Evolutionary conservation across 441 rosid genomes (phyloP).

Genomic region (Corymbia calophylla): DNA sequence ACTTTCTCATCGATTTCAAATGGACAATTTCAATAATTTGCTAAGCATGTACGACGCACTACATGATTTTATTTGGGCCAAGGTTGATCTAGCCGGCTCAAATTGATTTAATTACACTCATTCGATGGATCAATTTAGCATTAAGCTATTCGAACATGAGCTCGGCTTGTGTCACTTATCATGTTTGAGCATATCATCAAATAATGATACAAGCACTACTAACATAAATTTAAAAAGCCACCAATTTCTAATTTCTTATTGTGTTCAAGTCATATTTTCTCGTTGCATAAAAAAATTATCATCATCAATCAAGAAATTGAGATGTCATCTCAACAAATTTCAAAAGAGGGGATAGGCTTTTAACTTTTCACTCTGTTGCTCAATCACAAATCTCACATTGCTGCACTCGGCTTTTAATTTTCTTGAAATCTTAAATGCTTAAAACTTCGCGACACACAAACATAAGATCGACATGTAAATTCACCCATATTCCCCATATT

Average conservation of each 20-base stretch:
- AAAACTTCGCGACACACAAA: background rate
- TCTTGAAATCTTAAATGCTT: background rate
- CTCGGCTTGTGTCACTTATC: background rate
- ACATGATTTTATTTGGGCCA: rapidly evolving
- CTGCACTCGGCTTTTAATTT: too few species aligned
- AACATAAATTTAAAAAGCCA: rapidly evolving
- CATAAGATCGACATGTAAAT: background rate
- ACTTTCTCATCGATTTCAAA: background rate
- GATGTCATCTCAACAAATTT: too few species aligned
- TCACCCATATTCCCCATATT: rapidly evolving
- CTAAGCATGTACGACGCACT: rapidly evolving
- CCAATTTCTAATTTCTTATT: background rate
- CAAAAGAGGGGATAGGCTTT: too few species aligned
- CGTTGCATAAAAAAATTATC: rapidly evolving
- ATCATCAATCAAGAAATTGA: background rate
- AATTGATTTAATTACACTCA: rapidly evolving
- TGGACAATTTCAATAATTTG: background rate
- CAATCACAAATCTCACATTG: background rate
- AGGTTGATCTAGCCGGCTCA: rapidly evolving
- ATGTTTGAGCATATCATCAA: too few species aligned
- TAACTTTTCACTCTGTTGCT: background rate
- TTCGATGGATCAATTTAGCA: background rate
- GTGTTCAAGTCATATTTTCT: background rate
- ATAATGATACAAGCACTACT: rapidly evolving
- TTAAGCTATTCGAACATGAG: rapidly evolving